Conservation (phyloP, 768 basidiomycete genomes). For the Gelatoporia subvermispora region DNA sequence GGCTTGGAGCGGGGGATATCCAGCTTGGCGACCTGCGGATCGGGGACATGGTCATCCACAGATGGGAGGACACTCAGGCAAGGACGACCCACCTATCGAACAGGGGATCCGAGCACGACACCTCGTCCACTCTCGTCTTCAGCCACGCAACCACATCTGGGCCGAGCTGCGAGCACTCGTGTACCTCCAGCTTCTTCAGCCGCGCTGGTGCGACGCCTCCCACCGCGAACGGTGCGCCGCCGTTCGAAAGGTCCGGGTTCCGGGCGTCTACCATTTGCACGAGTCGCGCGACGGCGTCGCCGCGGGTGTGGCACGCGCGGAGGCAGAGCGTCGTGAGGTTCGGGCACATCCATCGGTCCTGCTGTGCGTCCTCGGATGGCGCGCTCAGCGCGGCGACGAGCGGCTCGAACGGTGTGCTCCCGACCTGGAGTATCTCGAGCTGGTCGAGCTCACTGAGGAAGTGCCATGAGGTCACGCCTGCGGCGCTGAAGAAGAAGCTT, state of each 20-base stretch:
- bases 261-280: slow-evolving; percentile 69
- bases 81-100: slow-evolving; percentile 35
- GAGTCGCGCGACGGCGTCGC: slow-evolving; percentile 60
- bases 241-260: slow-evolving; percentile 47
- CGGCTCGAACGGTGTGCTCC: slow-evolving; percentile 62
- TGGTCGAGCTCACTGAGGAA: slow-evolving; percentile 56
- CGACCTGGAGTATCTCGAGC: slow-evolving; percentile 56
- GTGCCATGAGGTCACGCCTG: slow-evolving; percentile 61
- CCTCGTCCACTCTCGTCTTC: slow-evolving; percentile 53
- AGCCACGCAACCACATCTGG: slow-evolving; percentile 70
- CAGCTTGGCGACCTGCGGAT: too few species aligned
- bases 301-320: slow-evolving; percentile 60
- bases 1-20: too few species aligned
- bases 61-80: too few species aligned
- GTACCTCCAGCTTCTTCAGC: slow-evolving; percentile 55
- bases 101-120: slow-evolving; percentile 56
- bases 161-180: slow-evolving; percentile 62
- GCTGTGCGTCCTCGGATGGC: slow-evolving; percentile 54
- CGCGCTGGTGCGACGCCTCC: slow-evolving; percentile 48
- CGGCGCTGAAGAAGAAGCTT: slow-evolving; percentile 53
- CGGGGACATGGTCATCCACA: too few species aligned
- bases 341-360: slow-evolving; percentile 58
- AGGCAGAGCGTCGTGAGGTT: slow-evolving; percentile 53
- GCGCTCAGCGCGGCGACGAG: slow-evolving; percentile 52
- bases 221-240: slow-evolving; percentile 24